Base-by-base conservation (phyloP, 2,329 filamentous ascomycete species). In the Cladophialophora exuberans region DNA sequence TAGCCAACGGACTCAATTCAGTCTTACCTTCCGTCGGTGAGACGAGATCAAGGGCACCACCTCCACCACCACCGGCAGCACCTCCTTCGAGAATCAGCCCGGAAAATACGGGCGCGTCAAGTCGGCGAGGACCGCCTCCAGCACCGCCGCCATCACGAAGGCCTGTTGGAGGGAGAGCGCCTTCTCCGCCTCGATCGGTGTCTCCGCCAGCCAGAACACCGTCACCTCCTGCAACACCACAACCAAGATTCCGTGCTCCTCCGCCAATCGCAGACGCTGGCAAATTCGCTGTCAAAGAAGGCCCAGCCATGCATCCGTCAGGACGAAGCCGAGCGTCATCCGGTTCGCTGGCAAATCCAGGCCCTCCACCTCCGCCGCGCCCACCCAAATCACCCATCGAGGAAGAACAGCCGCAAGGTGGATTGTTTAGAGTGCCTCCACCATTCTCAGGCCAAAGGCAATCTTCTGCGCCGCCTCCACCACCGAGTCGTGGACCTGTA, bases 201-300 rank as follows among this genome's bases (percentile, higher is more conserved):
- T 73, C 76, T 13, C 47, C 47, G 17, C 83, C 88, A n/a, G 82
- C 87, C 25, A 80, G 85, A 66, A 87, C 90, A 56, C 83, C 87
- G 11, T 85, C 86, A 11, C 89, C 90, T 10, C 85, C 86, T 10
- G 67, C 73, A 22, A 80, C 80, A 7, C 47, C 85, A 18, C 82
- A 86, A 47, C 83, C 84, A 6, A 82, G 80, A 64, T 97, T 96
- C 75, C 82, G 85, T 62, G 93, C 90, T 6, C 94, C 94, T 41
- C 94, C 94, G 28, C 89, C 93, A 2, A 74, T 97, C 56, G 84
- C 90, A 52, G 92, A 96, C 70, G 94, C 94, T 54, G 94, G 94
- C 31, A 96, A 90, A 72, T 94, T 84, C 68, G 90, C 88, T 3
- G 79, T 86, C 59, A 71, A 76, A 25, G 75, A 77, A 53, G 72